Evolutionary conservation across 2,329 filamentous ascomycete species (phyloP).

Genomic region (Emericellopsis atlantica): DNA sequence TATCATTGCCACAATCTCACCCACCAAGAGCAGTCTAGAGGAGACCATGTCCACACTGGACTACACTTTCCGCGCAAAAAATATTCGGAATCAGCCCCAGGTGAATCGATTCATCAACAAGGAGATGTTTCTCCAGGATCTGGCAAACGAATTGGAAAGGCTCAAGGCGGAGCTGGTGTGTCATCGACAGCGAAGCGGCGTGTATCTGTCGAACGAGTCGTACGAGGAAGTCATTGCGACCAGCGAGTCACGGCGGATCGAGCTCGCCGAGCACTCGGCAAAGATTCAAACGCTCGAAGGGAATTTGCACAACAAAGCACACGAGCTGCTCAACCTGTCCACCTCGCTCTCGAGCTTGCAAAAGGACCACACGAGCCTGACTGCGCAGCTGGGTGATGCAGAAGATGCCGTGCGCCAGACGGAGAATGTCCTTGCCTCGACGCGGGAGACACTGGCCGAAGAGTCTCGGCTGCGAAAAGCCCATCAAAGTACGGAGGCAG

Average conservation of each 20-base stretch:
- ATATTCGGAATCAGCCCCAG: conserved; percentile 96
- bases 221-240: conserved; percentile 88
- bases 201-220: conserved; percentile 79
- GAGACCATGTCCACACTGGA: conserved; percentile 97
- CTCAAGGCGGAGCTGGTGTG: conserved; percentile 88
- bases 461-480: conserved; percentile 72
- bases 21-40: conserved; percentile 87
- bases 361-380: conserved; percentile 76
- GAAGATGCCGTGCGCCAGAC: conserved; percentile 77
- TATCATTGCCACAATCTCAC: conserved; percentile 94
- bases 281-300: conserved; percentile 87
- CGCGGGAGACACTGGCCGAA: conserved; percentile 62
- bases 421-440: conserved; percentile 69
- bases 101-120: conserved; percentile 87
- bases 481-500: conserved; percentile 72
- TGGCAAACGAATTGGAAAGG: conserved; percentile 85
- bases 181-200: conserved; percentile 85
- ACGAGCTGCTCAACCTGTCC: conserved; percentile 79
- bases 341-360: conserved; percentile 80
- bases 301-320: conserved; percentile 84
- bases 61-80: conserved; percentile 96
- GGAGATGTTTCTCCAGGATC: conserved; percentile 81
- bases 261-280: conserved; percentile 83
- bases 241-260: conserved; percentile 81
- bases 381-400: conserved; percentile 60